Conservation (phyloP, 2,329 filamentous ascomycete species). For the Cercospora sojina region DNA sequence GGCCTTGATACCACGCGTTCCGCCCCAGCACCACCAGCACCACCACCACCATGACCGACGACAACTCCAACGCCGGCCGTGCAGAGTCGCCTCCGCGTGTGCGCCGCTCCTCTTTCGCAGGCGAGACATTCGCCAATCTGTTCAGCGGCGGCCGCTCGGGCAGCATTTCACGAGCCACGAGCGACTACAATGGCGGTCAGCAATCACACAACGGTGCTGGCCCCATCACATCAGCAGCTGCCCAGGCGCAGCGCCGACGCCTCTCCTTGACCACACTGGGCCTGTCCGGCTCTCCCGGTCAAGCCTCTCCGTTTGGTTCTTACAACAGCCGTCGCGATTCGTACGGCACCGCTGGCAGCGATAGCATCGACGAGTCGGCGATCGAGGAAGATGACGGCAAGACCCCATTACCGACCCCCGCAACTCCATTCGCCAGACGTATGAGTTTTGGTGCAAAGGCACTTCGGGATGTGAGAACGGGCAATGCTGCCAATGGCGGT, state of each 20-base stretch:
- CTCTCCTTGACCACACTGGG: conserved; percentile 53
- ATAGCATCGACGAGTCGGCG: conserved; percentile 50
- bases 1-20: background rate
- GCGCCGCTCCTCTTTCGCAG: conserved; percentile 50
- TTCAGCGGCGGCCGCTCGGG: conserved; percentile 42
- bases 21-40: too few species aligned
- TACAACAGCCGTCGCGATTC: conserved; percentile 46
- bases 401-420: conserved; percentile 38
- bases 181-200: conserved; percentile 34
- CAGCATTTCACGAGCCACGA: conserved; percentile 32
- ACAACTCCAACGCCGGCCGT: conserved; percentile 11
- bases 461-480: conserved; percentile 65
- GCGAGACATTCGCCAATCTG: conserved; percentile 51
- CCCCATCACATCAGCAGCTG: conserved; percentile 51
- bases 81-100: conserved; percentile 30
- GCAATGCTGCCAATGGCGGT: conserved; percentile 28
- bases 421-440: conserved; percentile 75
- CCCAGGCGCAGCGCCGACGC: conserved; percentile 51
- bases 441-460: conserved; percentile 88
- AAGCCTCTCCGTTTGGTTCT: conserved; percentile 45
- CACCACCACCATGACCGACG: conserved; percentile 25
- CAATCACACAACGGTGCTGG: conserved; percentile 40
- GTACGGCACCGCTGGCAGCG: conserved; percentile 45
- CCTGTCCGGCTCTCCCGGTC: conserved; percentile 46
- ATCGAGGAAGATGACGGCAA: conserved; percentile 52